phyloP scores from a whole-genome alignment of 2,329 filamentous ascomycete genomes.

The Sarocladium kiliense region DNA sequence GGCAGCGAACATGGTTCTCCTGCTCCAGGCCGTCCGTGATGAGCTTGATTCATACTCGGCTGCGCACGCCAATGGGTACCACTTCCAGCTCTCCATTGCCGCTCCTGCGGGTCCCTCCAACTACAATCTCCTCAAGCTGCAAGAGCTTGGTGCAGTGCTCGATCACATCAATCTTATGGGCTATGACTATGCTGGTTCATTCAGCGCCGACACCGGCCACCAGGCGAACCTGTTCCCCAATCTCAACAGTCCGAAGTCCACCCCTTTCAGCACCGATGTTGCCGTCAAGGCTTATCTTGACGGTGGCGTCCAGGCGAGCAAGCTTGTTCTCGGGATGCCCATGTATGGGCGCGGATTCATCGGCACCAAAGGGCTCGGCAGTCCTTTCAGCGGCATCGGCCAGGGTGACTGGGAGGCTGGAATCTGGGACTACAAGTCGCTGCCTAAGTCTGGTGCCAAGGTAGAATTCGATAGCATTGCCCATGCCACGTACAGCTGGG shows the following conservation, averaged over 20 bases:
- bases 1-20: slow-evolving; percentile 37
- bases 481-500: slow-evolving; percentile 67
- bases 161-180: slow-evolving; percentile 66
- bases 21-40: slow-evolving; percentile 37
- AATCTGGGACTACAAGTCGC: slow-evolving; percentile 75
- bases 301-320: slow-evolving; percentile 55
- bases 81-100: slow-evolving; percentile 51
- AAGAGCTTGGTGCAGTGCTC: slow-evolving; percentile 40
- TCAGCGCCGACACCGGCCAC: slow-evolving; percentile 60
- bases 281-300: slow-evolving; percentile 62
- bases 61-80: slow-evolving; percentile 38
- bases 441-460: slow-evolving; percentile 57
- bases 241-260: slow-evolving; percentile 46
- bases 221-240: slow-evolving; percentile 65
- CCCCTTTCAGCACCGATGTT: slow-evolving; percentile 63
- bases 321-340: slow-evolving; percentile 75
- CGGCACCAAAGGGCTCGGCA: slow-evolving; percentile 58
- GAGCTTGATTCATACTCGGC: slow-evolving; percentile 45
- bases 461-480: slow-evolving; percentile 52
- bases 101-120: slow-evolving; percentile 43
- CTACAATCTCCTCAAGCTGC: slow-evolving; percentile 43
- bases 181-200: slow-evolving; percentile 73
- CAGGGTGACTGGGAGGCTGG: slow-evolving; percentile 67
- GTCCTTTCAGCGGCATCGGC: slow-evolving; percentile 58
- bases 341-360: slow-evolving; percentile 35